Base-by-base conservation (phyloP, 2,329 filamentous ascomycete species). In the Periconia macrospinosa region DNA sequence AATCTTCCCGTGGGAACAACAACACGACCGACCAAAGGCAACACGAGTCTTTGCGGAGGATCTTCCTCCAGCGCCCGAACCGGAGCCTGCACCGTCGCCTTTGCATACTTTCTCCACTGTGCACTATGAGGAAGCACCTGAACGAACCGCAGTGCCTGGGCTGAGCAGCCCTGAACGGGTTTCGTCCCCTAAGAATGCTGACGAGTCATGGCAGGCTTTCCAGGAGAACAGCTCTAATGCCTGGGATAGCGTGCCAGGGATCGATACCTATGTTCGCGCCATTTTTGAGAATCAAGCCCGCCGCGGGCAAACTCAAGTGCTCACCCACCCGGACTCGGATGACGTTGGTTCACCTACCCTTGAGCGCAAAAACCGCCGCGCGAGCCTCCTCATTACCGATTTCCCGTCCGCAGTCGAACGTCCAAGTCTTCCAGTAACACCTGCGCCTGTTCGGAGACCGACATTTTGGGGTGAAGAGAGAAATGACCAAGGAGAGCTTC, bases 231-330 rank as follows among this genome's bases (percentile, higher is more conserved):
- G 49, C 47, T 67, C 60, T 49, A 99, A 97, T 73, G 92, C 91
- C 15, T 99, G 94, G 94, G 94, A 99, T 66, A 90, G 91, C 49
- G 84, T 95, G 49, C 90, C 90, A 13, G 89, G 91, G 60, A 99
- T 99, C 64, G 87, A 91, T 66, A 84, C 85, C 58, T 99, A 97
- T 70, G 90, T 97, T 50, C 89, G 90, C 58, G 82, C 85, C 49
- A 79, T 96, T 52, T 76, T 76, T 49, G 69, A 74, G 5, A 86
- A 89, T 63, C 86, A 87, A 70, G 81, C 84, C 67, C 82, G 80
- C 52, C 81, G 79, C 55, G 80, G 72, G 49, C 79, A 77, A 57
- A 60, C 63, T 10, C 56, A 80, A 55, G 74, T 78, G n/a, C 59
- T 76, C 23, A 66, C 62, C 19, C 59, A 65, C 33, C 49, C 58